Evolutionary conservation across 2,329 filamentous ascomycete species (phyloP).

Genomic region (Cryphonectria carpinicola): DNA sequence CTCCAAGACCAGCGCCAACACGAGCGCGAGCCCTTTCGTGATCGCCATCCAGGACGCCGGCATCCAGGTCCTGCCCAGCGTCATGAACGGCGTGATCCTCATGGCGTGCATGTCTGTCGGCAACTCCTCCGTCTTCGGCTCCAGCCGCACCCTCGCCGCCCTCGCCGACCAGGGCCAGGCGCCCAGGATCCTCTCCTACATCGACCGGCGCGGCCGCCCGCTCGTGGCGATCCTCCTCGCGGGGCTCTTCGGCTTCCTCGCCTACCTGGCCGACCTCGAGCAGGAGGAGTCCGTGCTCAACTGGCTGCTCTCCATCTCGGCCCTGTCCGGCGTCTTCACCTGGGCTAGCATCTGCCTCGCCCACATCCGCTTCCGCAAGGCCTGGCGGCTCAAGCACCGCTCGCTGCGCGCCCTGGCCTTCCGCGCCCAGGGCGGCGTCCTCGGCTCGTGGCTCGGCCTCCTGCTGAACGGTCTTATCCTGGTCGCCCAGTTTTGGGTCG

Average conservation of each 20-base stretch:
- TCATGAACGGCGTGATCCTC: conserved; percentile 96
- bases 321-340: conserved; percentile 75
- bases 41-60: conserved; percentile 87
- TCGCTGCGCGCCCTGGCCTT: conserved; percentile 80
- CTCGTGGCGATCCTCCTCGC: conserved; percentile 73
- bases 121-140: conserved; percentile 90
- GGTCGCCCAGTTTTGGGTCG: conserved; percentile 85
- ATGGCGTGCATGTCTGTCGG: conserved; percentile 88
- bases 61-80: conserved; percentile 77
- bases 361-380: conserved; percentile 87
- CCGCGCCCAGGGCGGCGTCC: conserved; percentile 74
- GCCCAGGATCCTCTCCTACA: conserved; percentile 75
- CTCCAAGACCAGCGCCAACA: conserved; percentile 46
- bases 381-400: conserved; percentile 73
- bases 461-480: conserved; percentile 76
- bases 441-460: conserved; percentile 81
- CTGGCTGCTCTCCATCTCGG: conserved; percentile 80
- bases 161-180: conserved; percentile 87
- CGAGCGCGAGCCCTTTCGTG: conserved; percentile 73
- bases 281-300: conserved; percentile 68
- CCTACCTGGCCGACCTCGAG: conserved; percentile 72
- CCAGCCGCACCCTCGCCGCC: conserved; percentile 85
- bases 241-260: conserved; percentile 70
- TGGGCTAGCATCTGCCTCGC: conserved; percentile 86
- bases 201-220: conserved; percentile 81